Conservation (phyloP, 805 yeast genomes). For the Saccharomycopsis sp. region DNA sequence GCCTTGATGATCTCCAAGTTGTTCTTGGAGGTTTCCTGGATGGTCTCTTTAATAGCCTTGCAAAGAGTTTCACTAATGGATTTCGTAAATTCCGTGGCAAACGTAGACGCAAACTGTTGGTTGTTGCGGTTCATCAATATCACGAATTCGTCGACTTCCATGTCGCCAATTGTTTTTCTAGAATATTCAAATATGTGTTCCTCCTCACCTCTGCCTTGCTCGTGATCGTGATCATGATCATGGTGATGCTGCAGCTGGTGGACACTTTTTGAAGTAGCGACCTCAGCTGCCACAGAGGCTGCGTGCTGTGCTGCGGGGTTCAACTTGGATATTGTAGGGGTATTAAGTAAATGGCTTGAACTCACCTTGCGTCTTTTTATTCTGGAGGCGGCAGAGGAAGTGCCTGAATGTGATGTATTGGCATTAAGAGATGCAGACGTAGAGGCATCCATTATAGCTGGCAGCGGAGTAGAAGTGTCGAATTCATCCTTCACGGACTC, state of each 20-base stretch:
- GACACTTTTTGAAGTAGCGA: background rate
- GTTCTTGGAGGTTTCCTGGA: conserved; percentile 20
- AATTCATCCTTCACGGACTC: background rate
- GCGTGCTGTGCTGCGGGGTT: background rate
- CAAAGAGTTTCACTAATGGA: conserved; percentile 15
- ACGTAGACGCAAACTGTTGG: conserved; percentile 20
- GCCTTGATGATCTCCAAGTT: conserved; percentile 21
- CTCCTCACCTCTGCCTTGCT: background rate
- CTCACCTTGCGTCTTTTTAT: background rate
- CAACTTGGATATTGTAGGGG: background rate
- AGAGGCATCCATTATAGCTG: background rate
- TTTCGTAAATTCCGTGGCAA: conserved; percentile 19
- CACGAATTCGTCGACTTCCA: conserved; percentile 17
- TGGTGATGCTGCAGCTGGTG: background rate
- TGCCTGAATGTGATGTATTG: background rate
- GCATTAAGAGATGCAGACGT: background rate
- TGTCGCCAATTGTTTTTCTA: conserved; percentile 10
- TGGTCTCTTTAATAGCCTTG: conserved; percentile 17
- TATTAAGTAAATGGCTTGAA: background rate
- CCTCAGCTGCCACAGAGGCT: background rate
- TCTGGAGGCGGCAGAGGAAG: background rate
- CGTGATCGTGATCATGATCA: background rate
- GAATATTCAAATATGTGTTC: background rate
- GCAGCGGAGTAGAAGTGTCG: background rate
- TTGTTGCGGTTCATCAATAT: conserved; percentile 15